Evolutionary conservation across 2,329 filamentous ascomycete species (phyloP).

Genomic region (Falciphora oryzae): DNA sequence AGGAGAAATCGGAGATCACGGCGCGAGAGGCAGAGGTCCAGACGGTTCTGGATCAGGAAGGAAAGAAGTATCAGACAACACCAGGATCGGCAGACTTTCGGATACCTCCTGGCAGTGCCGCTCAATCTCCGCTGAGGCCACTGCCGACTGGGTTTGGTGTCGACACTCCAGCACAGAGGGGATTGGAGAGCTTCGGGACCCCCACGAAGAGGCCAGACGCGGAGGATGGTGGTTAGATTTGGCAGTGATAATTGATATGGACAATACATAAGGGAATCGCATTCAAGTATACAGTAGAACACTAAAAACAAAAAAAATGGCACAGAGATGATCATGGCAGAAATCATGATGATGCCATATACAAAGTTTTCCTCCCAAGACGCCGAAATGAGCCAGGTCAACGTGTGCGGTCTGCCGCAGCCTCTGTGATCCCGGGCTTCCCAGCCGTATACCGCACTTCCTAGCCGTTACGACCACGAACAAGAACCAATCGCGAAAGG

Average conservation of each 20-base stretch:
- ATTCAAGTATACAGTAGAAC: not conserved
- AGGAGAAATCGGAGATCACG: slow-evolving; percentile 62
- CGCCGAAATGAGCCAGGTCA: not conserved
- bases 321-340: not conserved
- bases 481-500: not conserved
- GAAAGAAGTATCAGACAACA: slow-evolving; percentile 51
- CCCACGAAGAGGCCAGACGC: slow-evolving; percentile 30
- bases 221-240: slow-evolving; percentile 17
- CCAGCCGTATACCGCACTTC: not conserved
- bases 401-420: not conserved
- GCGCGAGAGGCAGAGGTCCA: slow-evolving; percentile 75
- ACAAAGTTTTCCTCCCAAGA: not conserved
- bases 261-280: not conserved
- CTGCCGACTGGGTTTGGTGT: slow-evolving; percentile 13
- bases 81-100: slow-evolving; percentile 23
- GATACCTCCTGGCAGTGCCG: slow-evolving; percentile 10
- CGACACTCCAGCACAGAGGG: slow-evolving; percentile 26
- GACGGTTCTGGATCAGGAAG: slow-evolving; percentile 71
- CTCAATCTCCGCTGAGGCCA: slow-evolving; percentile 25
- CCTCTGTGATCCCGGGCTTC: not conserved
- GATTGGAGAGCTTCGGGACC: slow-evolving; percentile 42
- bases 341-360: not conserved
- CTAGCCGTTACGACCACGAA: not conserved
- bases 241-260: not conserved
- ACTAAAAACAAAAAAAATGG: not conserved